These are phyloP conservation scores for Candida argentea DNA, from an alignment of 805 yeast genomes.

Conservation along the genomic window DNA sequence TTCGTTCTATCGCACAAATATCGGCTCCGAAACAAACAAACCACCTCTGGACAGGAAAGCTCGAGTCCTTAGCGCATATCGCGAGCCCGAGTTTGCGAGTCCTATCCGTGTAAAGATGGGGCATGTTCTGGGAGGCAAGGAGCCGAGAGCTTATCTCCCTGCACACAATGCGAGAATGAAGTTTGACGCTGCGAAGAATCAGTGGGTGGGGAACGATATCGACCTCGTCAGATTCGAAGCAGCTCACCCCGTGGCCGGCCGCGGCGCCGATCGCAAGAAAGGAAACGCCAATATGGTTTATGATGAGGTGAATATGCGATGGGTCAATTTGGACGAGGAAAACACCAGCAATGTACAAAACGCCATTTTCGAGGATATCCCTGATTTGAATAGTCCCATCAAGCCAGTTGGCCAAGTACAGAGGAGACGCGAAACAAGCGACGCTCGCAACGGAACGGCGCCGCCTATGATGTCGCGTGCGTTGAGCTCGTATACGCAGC, in stretches of 20 bases:
- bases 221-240: constrained; percentile 44
- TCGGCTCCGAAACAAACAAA: constrained; percentile 1
- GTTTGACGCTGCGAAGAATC: constrained; percentile 39
- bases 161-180: constrained; percentile 30
- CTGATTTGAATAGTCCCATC: constrained; percentile 25
- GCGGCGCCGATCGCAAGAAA: constrained; percentile 3
- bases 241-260: constrained; percentile 5
- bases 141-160: constrained; percentile 16
- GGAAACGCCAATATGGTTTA: constrained; percentile 43
- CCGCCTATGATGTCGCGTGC: constrained; percentile 15
- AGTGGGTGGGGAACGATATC: constrained; percentile 61
- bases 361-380: constrained; percentile 39
- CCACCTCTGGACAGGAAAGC: constrained; percentile 13
- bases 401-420: not conserved
- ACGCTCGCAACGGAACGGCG: constrained; percentile 2
- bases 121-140: too few species aligned
- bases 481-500: constrained; percentile 25
- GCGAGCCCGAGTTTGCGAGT: not conserved
- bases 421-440: not conserved
- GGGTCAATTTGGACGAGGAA: constrained; percentile 40
- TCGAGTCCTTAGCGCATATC: constrained; percentile 19
- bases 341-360: too few species aligned
- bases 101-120: constrained; percentile 14
- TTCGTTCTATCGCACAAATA: constrained; percentile 20
- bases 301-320: constrained; percentile 45